These are phyloP conservation scores for Colletotrichum sp. DNA, from an alignment of 2,329 filamentous ascomycete species.

Conservation along the genomic window DNA sequence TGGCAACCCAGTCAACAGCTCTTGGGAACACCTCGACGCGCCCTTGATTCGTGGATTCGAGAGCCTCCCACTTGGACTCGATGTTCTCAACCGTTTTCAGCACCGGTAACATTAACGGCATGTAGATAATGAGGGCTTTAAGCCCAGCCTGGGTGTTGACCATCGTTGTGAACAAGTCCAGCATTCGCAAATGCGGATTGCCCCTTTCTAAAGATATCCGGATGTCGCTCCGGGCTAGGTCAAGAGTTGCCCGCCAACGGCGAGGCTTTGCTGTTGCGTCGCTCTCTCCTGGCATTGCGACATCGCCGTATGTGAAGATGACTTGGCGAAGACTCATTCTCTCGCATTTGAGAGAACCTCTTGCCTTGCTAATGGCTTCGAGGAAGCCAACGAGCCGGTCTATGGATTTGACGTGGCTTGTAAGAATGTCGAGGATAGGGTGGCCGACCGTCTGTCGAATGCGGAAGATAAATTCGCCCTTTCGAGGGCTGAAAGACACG, in stretches of 20 bases:
- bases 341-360: constrained; percentile 60
- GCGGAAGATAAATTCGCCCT: constrained; percentile 68
- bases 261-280: constrained; percentile 2
- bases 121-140: constrained; percentile 56
- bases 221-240: constrained; percentile 60
- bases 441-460: constrained; percentile 64
- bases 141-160: constrained; percentile 62
- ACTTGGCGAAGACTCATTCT: constrained; percentile 67
- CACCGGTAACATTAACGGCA: constrained; percentile 69
- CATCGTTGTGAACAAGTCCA: constrained; percentile 61
- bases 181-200: constrained; percentile 72
- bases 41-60: constrained; percentile 48
- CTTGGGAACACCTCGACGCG: constrained; percentile 57
- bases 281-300: constrained; percentile 24
- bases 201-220: constrained; percentile 62
- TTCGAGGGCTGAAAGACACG: constrained; percentile 63
- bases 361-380: constrained; percentile 64
- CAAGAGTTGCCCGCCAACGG: constrained; percentile 61
- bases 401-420: constrained; percentile 67
- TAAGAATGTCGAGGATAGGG: constrained; percentile 63
- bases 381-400: constrained; percentile 75
- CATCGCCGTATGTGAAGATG: constrained; percentile 69
- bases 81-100: constrained; percentile 66
- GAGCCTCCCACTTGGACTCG: constrained; percentile 56
- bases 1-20: constrained; percentile 60